Evolutionary conservation across 768 basidiomycete genomes (phyloP).

Genomic region (Leccinum obscurum): DNA sequence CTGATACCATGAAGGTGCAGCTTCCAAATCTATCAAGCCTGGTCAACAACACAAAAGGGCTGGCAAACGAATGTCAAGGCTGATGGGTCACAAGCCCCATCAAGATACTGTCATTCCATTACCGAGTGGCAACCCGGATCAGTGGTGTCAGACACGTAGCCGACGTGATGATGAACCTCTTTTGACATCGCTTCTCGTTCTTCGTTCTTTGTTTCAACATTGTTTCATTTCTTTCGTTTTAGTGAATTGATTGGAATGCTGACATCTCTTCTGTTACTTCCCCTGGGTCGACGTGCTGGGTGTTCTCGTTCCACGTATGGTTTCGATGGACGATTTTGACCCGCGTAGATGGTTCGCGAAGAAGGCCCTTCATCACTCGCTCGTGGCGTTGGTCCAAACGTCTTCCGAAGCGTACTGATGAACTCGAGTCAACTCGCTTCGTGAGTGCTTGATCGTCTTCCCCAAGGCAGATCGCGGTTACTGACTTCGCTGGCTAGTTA

Average conservation of each 20-base stretch:
- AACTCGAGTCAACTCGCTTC: conserved; percentile 92
- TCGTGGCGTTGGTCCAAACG: conserved; percentile 82
- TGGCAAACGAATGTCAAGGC: no score
- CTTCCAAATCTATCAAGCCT: background rate
- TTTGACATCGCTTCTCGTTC: no score
- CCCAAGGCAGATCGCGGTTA: no score
- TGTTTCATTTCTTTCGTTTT: background rate
- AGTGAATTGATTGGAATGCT: conserved; percentile 5
- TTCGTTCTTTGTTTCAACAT: background rate
- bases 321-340: background rate
- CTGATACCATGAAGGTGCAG: background rate
- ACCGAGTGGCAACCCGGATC: background rate
- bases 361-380: conserved; percentile 69
- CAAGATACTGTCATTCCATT: background rate
- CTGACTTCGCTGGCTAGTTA: conserved; percentile 39
- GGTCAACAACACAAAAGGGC: background rate
- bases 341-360: conserved; percentile 75
- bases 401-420: conserved; percentile 85
- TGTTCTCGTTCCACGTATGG: background rate
- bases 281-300: background rate
- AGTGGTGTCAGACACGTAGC: background rate
- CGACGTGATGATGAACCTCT: background rate
- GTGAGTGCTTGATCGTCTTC: conserved; percentile 41
- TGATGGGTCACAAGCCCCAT: background rate
- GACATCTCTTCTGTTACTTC: background rate